phyloP scores from a whole-genome alignment of 2,329 filamentous ascomycete species.

The Colletotrichum sp. region DNA sequence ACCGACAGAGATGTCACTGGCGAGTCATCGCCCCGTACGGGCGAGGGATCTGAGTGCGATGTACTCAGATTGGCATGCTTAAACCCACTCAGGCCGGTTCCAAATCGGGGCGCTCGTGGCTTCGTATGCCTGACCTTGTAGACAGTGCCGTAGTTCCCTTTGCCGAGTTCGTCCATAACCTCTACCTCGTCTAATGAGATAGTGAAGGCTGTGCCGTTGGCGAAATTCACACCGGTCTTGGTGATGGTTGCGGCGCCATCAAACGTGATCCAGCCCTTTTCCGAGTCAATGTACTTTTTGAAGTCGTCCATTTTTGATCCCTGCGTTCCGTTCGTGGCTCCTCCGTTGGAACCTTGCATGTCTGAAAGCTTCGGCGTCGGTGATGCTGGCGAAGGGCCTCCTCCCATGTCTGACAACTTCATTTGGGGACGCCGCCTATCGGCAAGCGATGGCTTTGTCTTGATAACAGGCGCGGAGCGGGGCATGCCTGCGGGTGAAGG shows the following conservation, averaged over 20 bases:
- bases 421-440: slow-evolving; percentile 68
- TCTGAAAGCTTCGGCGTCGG: slow-evolving; percentile 32
- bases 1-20: slow-evolving; percentile 30
- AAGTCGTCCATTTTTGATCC: slow-evolving; percentile 63
- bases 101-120: slow-evolving; percentile 61
- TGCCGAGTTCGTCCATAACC: slow-evolving; percentile 89
- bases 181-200: slow-evolving; percentile 97
- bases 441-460: slow-evolving; percentile 63
- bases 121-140: slow-evolving; percentile 93
- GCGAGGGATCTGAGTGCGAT: slow-evolving; percentile 39
- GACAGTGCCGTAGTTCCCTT: slow-evolving; percentile 97
- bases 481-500: slow-evolving; percentile 38
- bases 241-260: slow-evolving; percentile 91
- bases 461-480: slow-evolving; percentile 58
- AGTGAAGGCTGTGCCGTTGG: slow-evolving; percentile 85
- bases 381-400: slow-evolving; percentile 40
- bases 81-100: slow-evolving; percentile 59
- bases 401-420: slow-evolving; percentile 61
- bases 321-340: slow-evolving; percentile 41
- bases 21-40: slow-evolving; percentile 30
- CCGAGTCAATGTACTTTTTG: slow-evolving; percentile 85
- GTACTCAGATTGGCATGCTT: slow-evolving; percentile 45
- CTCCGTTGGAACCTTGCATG: slow-evolving; percentile 7
- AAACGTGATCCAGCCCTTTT: slow-evolving; percentile 91
- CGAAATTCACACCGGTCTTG: slow-evolving; percentile 89